A percentile compares a stretch with the other conserved stretches of the same genome.
Evolutionary conservation across 139 green algal species (phyloP).

Genomic region (Micractinium sp.): DNA sequence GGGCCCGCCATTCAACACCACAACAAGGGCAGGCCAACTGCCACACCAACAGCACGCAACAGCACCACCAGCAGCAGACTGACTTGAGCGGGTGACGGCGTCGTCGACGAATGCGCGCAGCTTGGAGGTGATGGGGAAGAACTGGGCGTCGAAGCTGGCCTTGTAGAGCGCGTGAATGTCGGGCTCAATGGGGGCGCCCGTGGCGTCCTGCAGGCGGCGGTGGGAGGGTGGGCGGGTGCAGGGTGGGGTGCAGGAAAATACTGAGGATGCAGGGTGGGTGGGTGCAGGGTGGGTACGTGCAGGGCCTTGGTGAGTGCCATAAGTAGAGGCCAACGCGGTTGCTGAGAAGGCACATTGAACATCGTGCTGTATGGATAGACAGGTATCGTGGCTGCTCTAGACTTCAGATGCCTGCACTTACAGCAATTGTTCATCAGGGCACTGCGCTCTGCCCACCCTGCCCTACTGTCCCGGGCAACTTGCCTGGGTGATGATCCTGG

Average conservation of each 20-base stretch:
- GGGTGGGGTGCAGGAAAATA: no score
- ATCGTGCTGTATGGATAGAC: no score
- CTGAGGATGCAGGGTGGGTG: not conserved
- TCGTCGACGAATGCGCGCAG: slow-evolving; percentile 40
- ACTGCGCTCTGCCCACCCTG: no score
- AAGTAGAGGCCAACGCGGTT: not conserved
- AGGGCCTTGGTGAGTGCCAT: no score
- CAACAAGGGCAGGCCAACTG: no score
- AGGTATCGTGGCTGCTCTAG: not conserved
- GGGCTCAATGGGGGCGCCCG: not conserved
- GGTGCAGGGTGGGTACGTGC: not conserved
- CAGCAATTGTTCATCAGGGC: no score
- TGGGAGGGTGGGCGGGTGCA: not conserved
- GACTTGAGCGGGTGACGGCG: slow-evolving; percentile 18
- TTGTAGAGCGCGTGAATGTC: slow-evolving; percentile 32
- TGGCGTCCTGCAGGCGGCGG: not conserved
- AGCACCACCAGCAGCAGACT: not conserved
- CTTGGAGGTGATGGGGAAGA: slow-evolving; percentile 39
- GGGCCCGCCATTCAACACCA: no score
- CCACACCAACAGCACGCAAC: not conserved
- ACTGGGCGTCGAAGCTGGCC: slow-evolving; percentile 39
- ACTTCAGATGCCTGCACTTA: not conserved
- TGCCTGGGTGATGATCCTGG: not conserved
- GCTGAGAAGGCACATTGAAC: no score
- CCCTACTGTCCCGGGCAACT: not conserved